phyloP scores from a whole-genome alignment of 768 basidiomycete genomes.

The Tremella mesenterica region DNA sequence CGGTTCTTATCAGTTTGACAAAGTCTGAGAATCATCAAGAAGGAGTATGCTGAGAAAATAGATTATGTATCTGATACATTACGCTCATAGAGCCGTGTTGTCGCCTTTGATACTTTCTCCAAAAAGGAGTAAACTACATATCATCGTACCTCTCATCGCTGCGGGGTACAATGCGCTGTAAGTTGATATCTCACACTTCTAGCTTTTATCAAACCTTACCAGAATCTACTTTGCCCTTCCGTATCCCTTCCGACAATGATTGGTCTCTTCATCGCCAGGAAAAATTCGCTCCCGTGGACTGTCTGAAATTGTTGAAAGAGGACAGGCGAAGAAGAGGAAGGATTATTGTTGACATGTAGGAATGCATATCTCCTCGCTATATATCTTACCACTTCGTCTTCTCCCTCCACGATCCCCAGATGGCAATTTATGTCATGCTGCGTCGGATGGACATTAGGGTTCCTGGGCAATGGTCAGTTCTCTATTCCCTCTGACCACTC shows the following conservation, averaged over 20 bases:
- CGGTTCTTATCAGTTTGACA: slow-evolving; percentile 25
- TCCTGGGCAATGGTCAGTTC: too few species aligned
- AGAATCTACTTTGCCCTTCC: not conserved
- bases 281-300: not conserved
- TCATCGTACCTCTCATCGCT: slow-evolving; percentile 55
- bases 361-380: too few species aligned
- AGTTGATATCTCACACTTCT: slow-evolving; percentile 49
- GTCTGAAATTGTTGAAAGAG: not conserved
- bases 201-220: not conserved
- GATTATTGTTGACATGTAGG: not conserved
- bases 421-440: too few species aligned
- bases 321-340: not conserved
- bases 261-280: too few species aligned
- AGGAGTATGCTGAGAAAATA: slow-evolving; percentile 15
- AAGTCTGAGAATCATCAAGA: slow-evolving; percentile 1
- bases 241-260: not conserved
- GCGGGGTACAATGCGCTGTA: slow-evolving; percentile 64
- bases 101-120: slow-evolving; percentile 68
- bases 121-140: slow-evolving; percentile 64
- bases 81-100: slow-evolving; percentile 70
- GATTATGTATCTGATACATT: slow-evolving; percentile 62
- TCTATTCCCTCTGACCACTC: too few species aligned
- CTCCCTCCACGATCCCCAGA: too few species aligned
- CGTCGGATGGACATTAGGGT: too few species aligned
- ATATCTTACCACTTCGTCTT: too few species aligned